Evolutionary conservation across 805 yeast species (phyloP).

Genomic region (Metahyphopichia silvanorum): DNA sequence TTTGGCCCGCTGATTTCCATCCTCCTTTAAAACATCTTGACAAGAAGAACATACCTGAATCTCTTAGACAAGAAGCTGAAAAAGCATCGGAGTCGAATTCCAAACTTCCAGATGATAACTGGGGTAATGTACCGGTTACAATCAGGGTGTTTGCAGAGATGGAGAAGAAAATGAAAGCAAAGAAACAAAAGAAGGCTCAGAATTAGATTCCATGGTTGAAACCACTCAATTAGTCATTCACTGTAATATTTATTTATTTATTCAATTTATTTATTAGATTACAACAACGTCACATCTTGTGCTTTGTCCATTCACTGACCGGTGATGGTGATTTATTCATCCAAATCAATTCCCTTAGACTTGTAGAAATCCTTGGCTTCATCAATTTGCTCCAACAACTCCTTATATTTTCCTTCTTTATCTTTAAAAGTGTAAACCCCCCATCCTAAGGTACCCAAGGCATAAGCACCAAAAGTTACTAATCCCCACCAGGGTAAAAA

Average conservation of each 20-base stretch:
- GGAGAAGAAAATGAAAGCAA: constrained; percentile 60
- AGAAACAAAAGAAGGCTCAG: constrained; percentile 12
- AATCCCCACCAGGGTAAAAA: constrained; percentile 69
- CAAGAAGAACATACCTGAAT: constrained; percentile 17
- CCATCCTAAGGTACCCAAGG: constrained; percentile 65
- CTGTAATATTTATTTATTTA: not conserved
- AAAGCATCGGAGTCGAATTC: constrained; percentile 13
- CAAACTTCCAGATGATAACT: too few relatives aligned
- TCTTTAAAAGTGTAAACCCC: constrained; percentile 69
- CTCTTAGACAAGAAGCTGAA: constrained; percentile 9
- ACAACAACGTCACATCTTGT: not conserved
- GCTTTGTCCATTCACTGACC: not conserved
- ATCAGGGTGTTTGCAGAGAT: constrained; percentile 81
- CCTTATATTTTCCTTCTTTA: constrained; percentile 64
- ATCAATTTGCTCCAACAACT: constrained; percentile 53
- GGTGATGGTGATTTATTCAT: constrained; percentile 12
- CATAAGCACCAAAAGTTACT: constrained; percentile 66
- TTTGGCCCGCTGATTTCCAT: constrained; percentile 43
- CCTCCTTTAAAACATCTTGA: constrained; percentile 33
- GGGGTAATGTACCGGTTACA: constrained; percentile 64
- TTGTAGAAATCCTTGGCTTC: constrained; percentile 61
- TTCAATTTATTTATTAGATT: not conserved
- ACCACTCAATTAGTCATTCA: not conserved
- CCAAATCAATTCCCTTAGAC: constrained; percentile 53
- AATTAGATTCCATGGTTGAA: not conserved